These are phyloP conservation scores for Nemania bipapillata DNA, from an alignment of 2,329 filamentous ascomycete species.

Conservation along the genomic window DNA sequence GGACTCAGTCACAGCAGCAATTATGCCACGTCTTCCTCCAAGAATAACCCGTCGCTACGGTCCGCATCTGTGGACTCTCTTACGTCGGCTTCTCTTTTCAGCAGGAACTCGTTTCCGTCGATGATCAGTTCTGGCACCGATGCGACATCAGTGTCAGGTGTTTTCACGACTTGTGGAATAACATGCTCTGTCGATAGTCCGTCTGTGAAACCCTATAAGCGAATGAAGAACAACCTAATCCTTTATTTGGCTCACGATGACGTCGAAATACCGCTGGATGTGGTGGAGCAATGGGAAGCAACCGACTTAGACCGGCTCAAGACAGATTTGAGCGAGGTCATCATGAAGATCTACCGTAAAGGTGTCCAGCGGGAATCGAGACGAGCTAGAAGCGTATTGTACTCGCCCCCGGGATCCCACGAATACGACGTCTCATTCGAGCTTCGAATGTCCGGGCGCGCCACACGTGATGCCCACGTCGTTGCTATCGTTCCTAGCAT, in stretches of 20 bases:
- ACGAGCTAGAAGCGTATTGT: slow-evolving; percentile 4
- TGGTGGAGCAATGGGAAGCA: slow-evolving; percentile 25
- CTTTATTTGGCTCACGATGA: slow-evolving; percentile 30
- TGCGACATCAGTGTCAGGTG: slow-evolving; percentile 27
- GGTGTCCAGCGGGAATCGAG: slow-evolving; percentile 24
- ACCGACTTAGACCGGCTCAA: slow-evolving; percentile 22
- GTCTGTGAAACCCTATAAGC: slow-evolving; percentile 16
- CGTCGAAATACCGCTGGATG: slow-evolving; percentile 22
- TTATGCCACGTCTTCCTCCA: background rate
- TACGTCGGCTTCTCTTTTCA: slow-evolving; percentile 26
- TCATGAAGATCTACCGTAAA: slow-evolving; percentile 32
- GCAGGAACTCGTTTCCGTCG: slow-evolving; percentile 28
- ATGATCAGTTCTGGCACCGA: slow-evolving; percentile 20
- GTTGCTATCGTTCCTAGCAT: slow-evolving; percentile 22
- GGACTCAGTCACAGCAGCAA: background rate
- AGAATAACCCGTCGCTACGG: background rate
- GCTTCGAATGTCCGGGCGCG: slow-evolving; percentile 31
- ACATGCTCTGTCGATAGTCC: slow-evolving; percentile 14
- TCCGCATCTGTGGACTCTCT: slow-evolving; percentile 21
- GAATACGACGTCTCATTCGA: slow-evolving; percentile 32
- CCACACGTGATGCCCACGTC: slow-evolving; percentile 7
- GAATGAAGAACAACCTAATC: slow-evolving; percentile 21
- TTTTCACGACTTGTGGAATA: background rate
- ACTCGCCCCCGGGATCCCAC: background rate
- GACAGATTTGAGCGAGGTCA: slow-evolving; percentile 27